phyloP scores from a whole-genome alignment of 1,284 basidiomycete genomes.

The Pholiota adiposa region DNA sequence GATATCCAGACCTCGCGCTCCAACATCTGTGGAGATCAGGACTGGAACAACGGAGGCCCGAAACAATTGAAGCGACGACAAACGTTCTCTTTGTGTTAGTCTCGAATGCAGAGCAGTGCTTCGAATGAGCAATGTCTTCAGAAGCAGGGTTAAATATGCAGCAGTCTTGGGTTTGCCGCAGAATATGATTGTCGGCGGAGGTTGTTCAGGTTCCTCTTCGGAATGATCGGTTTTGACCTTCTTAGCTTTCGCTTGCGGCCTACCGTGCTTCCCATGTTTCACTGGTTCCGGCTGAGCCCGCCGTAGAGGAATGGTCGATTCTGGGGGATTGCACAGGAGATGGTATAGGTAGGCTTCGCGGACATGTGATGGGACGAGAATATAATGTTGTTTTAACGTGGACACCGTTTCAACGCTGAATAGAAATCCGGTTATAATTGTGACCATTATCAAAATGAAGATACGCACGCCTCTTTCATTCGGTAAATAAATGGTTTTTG shows the following conservation, averaged over 20 bases:
- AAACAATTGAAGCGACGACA: constrained; percentile 87
- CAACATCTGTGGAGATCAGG: constrained; percentile 94
- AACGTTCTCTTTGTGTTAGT: constrained; percentile 87
- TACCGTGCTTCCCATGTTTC: constrained; percentile 31
- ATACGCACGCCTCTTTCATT: constrained; percentile 73
- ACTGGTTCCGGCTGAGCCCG: constrained; percentile 57
- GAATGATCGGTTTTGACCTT: constrained; percentile 37
- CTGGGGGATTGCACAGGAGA: constrained; percentile 87
- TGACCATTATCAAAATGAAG: constrained; percentile 7
- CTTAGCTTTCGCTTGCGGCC: constrained; percentile 38
- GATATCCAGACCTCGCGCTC: constrained; percentile 92
- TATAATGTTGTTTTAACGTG: constrained; percentile 86
- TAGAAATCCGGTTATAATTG: constrained; percentile 4
- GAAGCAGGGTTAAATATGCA: constrained; percentile 84
- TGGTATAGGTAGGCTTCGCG: constrained; percentile 94
- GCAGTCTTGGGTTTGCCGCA: constrained; percentile 87
- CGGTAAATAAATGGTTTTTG: constrained; percentile 87
- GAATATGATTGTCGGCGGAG: constrained; percentile 95
- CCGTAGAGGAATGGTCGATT: constrained; percentile 71
- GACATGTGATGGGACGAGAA: constrained; percentile 94
- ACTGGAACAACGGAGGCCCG: constrained; percentile 88
- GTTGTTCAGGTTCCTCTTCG: constrained; percentile 61
- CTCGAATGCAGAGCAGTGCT: constrained; percentile 93
- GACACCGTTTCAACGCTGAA: constrained; percentile 84
- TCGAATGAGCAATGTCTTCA: constrained; percentile 82